These are phyloP conservation scores for Voacanga thouarsii DNA, from an alignment of 257 asterid species.

Conservation along the genomic window DNA sequence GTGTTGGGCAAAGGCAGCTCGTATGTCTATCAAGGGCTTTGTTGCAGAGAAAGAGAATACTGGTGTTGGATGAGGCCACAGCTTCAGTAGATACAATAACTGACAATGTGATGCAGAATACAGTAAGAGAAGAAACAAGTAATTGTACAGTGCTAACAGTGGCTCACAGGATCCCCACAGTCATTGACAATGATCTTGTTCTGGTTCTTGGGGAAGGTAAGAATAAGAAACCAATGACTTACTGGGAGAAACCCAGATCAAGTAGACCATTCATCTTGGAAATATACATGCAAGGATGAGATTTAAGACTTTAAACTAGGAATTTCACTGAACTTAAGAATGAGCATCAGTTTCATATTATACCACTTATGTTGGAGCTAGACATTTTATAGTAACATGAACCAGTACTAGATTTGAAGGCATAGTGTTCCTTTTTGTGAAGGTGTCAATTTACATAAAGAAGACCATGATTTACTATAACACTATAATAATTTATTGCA, in stretches of 20 bases:
- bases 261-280: background rate
- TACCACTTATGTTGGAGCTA: background rate
- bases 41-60: conserved; percentile 56
- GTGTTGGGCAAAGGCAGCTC: conserved; percentile 79
- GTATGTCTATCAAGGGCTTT: conserved; percentile 71
- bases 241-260: background rate
- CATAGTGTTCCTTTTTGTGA: too few species aligned
- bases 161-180: conserved; percentile 86
- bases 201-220: conserved; percentile 80
- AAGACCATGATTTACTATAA: background rate
- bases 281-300: background rate
- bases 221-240: background rate
- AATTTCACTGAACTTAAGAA: background rate
- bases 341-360: background rate
- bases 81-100: conserved; percentile 76
- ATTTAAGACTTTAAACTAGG: background rate
- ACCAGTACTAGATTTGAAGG: background rate
- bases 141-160: conserved; percentile 75
- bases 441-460: background rate
- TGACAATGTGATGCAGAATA: conserved; percentile 65
- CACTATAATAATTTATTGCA: background rate
- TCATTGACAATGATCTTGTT: conserved; percentile 75
- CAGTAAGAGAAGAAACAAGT: conserved; percentile 65
- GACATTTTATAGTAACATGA: background rate
- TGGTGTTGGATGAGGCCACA: conserved; percentile 79